phyloP scores from a whole-genome alignment of 2,329 filamentous ascomycete genomes.

The Diplocarpon rosae region DNA sequence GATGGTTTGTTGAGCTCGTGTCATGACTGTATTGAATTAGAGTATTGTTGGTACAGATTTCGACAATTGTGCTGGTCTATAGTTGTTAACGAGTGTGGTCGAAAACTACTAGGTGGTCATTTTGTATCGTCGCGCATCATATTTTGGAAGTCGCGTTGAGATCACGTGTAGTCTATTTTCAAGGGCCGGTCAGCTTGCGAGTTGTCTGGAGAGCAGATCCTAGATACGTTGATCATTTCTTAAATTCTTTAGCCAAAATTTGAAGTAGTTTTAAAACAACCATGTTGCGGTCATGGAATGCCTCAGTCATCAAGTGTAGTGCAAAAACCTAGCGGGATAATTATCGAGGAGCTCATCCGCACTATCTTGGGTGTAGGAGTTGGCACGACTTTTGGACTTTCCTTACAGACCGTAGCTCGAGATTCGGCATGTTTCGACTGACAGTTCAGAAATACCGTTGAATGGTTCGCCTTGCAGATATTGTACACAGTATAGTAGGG shows the following conservation, averaged over 20 bases:
- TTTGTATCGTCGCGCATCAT: not conserved
- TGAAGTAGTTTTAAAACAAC: no score
- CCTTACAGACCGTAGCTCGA: no score
- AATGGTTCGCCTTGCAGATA: no score
- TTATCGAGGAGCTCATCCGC: no score
- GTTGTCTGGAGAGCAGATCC: not conserved
- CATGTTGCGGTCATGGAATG: no score
- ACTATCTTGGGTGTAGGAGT: no score
- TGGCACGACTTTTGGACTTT: no score
- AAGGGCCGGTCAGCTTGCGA: not conserved
- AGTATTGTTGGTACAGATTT: not conserved
- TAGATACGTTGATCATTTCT: not conserved
- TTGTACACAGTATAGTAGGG: no score
- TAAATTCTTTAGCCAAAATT: not conserved
- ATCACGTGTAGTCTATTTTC: conserved; percentile 10
- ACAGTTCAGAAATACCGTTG: no score
- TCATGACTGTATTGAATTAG: conserved; percentile 53
- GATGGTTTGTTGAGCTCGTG: conserved; percentile 85
- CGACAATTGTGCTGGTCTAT: not conserved
- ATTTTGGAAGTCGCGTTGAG: conserved; percentile 6
- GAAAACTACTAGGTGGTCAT: not conserved
- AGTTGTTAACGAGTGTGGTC: conserved; percentile 24
- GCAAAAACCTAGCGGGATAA: no score
- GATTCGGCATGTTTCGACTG: no score
- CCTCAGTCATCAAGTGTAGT: no score